phyloP scores from a whole-genome alignment of 441 rosid genomes.

The Theobroma grandiflorum region DNA sequence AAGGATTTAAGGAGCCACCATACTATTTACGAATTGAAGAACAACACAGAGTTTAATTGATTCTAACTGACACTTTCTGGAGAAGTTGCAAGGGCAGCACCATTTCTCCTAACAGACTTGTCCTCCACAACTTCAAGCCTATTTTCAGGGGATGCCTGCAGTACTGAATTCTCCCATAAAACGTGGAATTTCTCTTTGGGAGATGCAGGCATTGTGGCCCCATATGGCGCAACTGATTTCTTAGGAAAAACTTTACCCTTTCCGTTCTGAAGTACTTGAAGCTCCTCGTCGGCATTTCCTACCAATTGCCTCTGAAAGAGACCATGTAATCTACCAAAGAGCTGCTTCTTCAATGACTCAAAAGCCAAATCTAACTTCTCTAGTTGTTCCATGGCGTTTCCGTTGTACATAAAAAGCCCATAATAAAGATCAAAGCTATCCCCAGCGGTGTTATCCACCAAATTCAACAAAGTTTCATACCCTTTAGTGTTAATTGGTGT shows the following conservation, averaged over 20 bases:
- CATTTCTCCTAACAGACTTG: conserved; percentile 24
- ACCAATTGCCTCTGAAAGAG: conserved; percentile 50
- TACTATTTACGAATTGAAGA: too few species aligned
- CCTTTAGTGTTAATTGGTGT: conserved; percentile 61
- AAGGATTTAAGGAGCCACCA: neutral
- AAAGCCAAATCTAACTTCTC: conserved; percentile 60
- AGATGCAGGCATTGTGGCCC: neutral
- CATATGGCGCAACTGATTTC: neutral
- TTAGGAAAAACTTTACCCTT: neutral
- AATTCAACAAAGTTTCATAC: conserved; percentile 60
- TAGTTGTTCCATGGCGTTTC: conserved; percentile 68
- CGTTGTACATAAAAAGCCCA: conserved; percentile 64
- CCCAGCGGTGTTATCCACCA: conserved; percentile 65
- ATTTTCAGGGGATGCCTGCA: neutral
- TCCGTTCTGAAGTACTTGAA: neutral
- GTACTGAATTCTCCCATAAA: neutral
- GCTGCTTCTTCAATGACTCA: conserved; percentile 63
- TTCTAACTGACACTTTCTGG: conserved; percentile 14
- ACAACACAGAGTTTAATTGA: too few species aligned
- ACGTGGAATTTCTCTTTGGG: neutral
- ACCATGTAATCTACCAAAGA: conserved; percentile 53
- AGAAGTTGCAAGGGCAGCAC: conserved; percentile 26
- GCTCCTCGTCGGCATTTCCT: conserved; percentile 23
- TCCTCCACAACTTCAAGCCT: conserved; percentile 15
- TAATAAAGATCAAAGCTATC: conserved; percentile 71